Evolutionary conservation across 2,329 filamentous ascomycete species (phyloP), one percentile per base, ranked within the genome.

Genomic region (Tolypocladium tundrense): DNA sequence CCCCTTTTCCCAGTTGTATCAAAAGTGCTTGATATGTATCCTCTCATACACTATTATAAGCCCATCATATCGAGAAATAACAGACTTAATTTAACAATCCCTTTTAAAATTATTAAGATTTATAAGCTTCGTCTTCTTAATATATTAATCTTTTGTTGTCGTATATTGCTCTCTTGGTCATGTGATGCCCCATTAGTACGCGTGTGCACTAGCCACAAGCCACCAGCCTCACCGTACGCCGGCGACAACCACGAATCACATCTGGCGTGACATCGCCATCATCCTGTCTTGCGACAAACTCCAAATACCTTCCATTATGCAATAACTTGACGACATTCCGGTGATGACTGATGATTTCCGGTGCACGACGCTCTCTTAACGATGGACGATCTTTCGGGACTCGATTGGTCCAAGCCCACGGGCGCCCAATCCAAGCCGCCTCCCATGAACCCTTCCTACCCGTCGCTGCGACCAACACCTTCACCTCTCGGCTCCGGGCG

Each of bases 381-480:
- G 58, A 87, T 87, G 84, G 81, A 86, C 64, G 83, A 87, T 71
- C 79, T 86, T 54, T 78, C 80, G 53, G 78, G 80, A 62, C 75
- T 86, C 64, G 80, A 81, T 71, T 87, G 83, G 83, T 81, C 71
- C 61, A 78, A 80, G 69, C 65, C 72, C 50, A 60, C 64, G 24
- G 64, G 62, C 53, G 61, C 61, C 51, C 70, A 70, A 60, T 62
- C 69, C 55, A 72, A 70, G 57, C 70, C 73, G 59, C 72, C 77
- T 53, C 66, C 75, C 59, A 71, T 75, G 68, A 77, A 76, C 65
- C 67, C 74, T 60, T 69, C 74, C 51, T 84, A 77, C 66, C 73
- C 76, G 53, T 72, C 79, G 4, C 72, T 86, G 58, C 81, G 77
- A 60, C 80, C 81, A 63, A 82, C 78, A 58, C 79, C 81, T 41